A percentile compares a stretch with the other conserved stretches of the same genome.
phyloP scores from a whole-genome alignment of 192 early-diverging fungal genomes.

The Umbelopsis vinacea region DNA sequence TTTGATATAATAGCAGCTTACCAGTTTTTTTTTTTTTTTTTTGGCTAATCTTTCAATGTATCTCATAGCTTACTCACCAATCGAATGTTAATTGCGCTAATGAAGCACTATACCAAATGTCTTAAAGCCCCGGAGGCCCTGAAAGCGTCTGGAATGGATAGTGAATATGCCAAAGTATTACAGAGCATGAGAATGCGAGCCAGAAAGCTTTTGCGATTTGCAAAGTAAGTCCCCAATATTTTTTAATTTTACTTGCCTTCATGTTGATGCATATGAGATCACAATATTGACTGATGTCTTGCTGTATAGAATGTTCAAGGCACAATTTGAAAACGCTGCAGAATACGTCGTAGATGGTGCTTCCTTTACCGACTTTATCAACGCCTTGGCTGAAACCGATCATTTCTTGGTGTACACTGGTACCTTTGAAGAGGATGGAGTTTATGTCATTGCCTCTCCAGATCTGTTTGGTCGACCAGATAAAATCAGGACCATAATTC shows the following conservation, averaged over 20 bases:
- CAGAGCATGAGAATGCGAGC: conserved; percentile 68
- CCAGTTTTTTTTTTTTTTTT: background rate
- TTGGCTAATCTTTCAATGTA: too few species aligned
- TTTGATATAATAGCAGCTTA: background rate
- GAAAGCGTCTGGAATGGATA: conserved; percentile 45
- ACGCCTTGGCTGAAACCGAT: conserved; percentile 65
- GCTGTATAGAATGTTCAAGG: conserved; percentile 49
- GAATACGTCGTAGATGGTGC: conserved; percentile 74
- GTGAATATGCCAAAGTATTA: conserved; percentile 63
- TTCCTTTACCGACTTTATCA: conserved; percentile 58
- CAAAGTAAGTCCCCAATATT: conserved; percentile 47
- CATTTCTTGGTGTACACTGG: conserved; percentile 78
- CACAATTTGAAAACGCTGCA: conserved; percentile 71
- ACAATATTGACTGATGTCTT: background rate
- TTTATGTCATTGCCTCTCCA: conserved; percentile 80
- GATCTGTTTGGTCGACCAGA: conserved; percentile 30
- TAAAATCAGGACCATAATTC: conserved; percentile 27
- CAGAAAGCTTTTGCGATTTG: conserved; percentile 65
- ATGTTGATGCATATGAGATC: background rate
- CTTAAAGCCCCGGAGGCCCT: conserved; percentile 43
- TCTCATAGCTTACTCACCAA: conserved; percentile 51
- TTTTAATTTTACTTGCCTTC: background rate
- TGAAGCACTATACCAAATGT: conserved; percentile 49
- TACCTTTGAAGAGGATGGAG: conserved; percentile 67
- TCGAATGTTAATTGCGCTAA: conserved; percentile 50